phyloP scores from a whole-genome alignment of 169 alveolate species.

The Neospora caninum region DNA sequence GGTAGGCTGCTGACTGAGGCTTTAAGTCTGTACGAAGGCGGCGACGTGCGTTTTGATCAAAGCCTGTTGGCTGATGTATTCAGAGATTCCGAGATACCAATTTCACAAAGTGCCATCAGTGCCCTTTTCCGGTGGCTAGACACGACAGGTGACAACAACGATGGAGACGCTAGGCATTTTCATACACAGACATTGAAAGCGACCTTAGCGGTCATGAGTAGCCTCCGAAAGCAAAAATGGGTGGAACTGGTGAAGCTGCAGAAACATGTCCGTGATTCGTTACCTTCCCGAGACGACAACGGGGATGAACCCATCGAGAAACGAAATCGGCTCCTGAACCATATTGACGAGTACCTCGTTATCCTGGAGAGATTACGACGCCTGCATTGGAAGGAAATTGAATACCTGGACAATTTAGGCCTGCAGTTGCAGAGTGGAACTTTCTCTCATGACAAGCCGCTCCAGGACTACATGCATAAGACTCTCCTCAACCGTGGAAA shows the following conservation, averaged over 20 bases:
- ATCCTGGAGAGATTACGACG: not conserved
- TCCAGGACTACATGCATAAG: not conserved
- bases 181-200: not conserved
- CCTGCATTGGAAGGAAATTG: not conserved
- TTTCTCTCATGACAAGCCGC: not conserved
- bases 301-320: not conserved
- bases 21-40: not conserved
- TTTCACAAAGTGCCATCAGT: not conserved
- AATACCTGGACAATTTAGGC: not conserved
- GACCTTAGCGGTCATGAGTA: not conserved
- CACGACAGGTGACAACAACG: not conserved
- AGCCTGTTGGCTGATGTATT: not conserved
- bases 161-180: not conserved
- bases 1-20: not conserved
- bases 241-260: not conserved
- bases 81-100: not conserved
- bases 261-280: not conserved
- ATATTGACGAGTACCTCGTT: not conserved
- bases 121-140: not conserved
- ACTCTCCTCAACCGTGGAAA: not conserved
- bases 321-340: not conserved
- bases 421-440: not conserved
- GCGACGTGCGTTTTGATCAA: not conserved
- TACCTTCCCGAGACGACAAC: not conserved
- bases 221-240: not conserved